A percentile compares a stretch with the other conserved stretches of the same genome.
These are phyloP conservation scores for Lepidium sativum DNA, from an alignment of 345 rosid species.

Conservation along the genomic window DNA sequence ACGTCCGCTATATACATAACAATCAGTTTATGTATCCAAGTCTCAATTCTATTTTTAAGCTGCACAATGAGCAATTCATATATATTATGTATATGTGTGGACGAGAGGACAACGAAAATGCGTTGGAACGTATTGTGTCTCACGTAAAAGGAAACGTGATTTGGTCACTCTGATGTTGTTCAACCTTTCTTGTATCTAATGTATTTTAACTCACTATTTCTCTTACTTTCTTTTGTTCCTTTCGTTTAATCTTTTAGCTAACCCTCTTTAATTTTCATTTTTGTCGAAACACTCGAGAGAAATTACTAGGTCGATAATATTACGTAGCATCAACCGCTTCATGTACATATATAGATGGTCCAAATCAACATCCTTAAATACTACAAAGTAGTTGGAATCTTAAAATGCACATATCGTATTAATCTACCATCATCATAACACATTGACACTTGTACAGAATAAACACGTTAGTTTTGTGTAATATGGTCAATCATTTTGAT, in stretches of 20 bases:
- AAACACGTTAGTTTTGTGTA: neutral
- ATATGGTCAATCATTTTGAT: neutral
- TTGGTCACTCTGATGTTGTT: slow-evolving; percentile 21
- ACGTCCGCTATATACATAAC: neutral
- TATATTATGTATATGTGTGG: neutral
- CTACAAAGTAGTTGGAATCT: neutral
- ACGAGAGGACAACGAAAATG: slow-evolving; percentile 9
- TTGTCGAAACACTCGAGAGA: neutral
- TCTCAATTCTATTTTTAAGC: neutral
- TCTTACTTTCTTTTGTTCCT: neutral
- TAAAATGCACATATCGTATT: neutral
- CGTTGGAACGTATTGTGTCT: slow-evolving; percentile 18
- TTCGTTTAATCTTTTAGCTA: neutral
- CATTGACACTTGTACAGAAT: neutral
- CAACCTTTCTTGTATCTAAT: neutral
- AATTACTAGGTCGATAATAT: neutral
- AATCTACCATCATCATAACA: neutral
- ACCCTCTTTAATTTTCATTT: neutral
- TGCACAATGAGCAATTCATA: neutral
- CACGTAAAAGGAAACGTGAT: slow-evolving; percentile 14
- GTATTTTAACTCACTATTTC: neutral
- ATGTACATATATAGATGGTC: neutral
- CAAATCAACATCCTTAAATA: neutral
- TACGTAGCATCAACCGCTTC: neutral
- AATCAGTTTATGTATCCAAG: neutral